Percentiles rank a stretch among this genome's conserved stretches.
phyloP scores from a whole-genome alignment of 1,139 yeast species.

The Pichia sp. region DNA sequence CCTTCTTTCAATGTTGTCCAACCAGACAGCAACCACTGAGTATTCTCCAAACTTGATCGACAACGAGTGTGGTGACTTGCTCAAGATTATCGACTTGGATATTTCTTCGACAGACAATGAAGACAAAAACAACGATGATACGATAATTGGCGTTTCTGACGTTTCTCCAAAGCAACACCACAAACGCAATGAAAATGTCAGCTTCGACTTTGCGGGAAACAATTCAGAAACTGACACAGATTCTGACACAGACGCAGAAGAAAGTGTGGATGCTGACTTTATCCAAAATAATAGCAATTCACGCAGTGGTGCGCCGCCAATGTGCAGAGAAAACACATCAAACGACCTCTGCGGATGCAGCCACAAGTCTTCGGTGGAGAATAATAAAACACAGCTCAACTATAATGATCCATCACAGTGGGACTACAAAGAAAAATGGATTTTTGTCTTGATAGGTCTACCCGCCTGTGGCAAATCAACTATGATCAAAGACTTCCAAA shows the following conservation, averaged over 20 bases:
- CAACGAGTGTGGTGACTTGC: conserved; percentile 29
- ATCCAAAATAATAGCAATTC: conserved; percentile 3
- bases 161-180: not conserved
- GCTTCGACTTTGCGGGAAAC: conserved; percentile 5
- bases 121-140: not conserved
- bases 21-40: conserved; percentile 30
- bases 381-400: not conserved
- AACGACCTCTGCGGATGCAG: conserved; percentile 8
- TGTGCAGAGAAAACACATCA: conserved; percentile 2
- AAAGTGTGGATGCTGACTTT: conserved; percentile 3
- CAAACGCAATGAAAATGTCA: not conserved
- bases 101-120: conserved; percentile 14
- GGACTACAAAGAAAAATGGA: conserved; percentile 33
- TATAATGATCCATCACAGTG: conserved; percentile 3
- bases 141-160: too few relatives aligned
- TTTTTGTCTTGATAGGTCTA: conserved; percentile 57
- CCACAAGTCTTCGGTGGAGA: not conserved
- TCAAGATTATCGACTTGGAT: conserved; percentile 26
- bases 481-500: conserved; percentile 48
- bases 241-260: conserved; percentile 8
- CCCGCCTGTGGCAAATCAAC: conserved; percentile 76
- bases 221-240: conserved; percentile 9
- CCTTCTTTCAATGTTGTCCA: conserved; percentile 26
- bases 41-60: conserved; percentile 30
- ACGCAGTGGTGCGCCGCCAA: not conserved